These are phyloP conservation scores for Pseudomonodictys pantanalensis DNA, from an alignment of 495 filamentous ascomycete genomes.

Conservation along the genomic window DNA sequence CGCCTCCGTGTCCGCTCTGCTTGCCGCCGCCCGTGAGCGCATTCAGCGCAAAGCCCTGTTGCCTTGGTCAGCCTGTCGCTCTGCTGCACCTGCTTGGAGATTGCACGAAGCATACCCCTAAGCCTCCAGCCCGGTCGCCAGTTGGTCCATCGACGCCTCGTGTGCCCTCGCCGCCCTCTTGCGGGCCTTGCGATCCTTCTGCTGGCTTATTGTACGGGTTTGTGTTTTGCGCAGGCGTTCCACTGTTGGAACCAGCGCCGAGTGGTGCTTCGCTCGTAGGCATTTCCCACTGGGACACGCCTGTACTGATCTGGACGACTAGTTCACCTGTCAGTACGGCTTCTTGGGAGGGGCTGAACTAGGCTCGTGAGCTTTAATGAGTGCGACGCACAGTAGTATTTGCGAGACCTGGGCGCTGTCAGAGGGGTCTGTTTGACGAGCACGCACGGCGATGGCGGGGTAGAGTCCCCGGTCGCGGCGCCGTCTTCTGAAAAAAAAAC, in stretches of 20 bases:
- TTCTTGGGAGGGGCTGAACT: neutral
- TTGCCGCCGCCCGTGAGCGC: conserved; percentile 41
- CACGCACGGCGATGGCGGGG: neutral
- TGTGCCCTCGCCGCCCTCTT: conserved; percentile 31
- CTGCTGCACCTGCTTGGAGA: neutral
- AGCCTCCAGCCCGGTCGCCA: conserved; percentile 35
- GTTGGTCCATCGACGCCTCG: conserved; percentile 38
- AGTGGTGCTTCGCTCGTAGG: conserved; percentile 40
- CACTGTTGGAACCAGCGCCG: conserved; percentile 30
- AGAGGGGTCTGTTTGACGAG: conserved; percentile 1
- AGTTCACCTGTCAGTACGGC: neutral
- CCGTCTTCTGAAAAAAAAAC: neutral
- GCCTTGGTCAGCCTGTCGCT: conserved; percentile 7
- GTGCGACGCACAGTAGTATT: conserved; percentile 38
- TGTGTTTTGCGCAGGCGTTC: conserved; percentile 36
- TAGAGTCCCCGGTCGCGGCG: neutral
- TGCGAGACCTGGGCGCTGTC: conserved; percentile 22
- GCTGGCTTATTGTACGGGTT: conserved; percentile 36
- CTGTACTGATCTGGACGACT: conserved; percentile 44
- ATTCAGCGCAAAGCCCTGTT: conserved; percentile 44
- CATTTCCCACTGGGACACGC: conserved; percentile 43
- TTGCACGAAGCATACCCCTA: conserved; percentile 35
- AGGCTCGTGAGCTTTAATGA: no score
- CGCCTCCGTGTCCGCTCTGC: conserved; percentile 21
- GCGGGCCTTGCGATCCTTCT: conserved; percentile 6